Percentiles rank a stretch among this genome's conserved stretches.
phyloP scores from a whole-genome alignment of 192 early-diverging fungal species.

The Coemansia sp. region DNA sequence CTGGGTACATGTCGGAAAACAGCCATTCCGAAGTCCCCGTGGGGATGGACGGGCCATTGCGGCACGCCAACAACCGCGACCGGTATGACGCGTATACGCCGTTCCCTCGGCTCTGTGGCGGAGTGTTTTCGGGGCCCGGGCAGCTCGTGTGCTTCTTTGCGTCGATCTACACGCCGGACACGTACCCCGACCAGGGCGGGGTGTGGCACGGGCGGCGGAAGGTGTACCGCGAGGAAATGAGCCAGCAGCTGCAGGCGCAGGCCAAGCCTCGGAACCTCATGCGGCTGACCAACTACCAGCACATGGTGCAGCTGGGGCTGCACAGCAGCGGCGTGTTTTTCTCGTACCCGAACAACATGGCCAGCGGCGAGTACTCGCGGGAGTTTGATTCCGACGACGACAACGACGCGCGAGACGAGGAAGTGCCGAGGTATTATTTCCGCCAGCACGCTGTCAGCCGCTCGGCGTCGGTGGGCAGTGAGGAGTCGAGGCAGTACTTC shows the following conservation, averaged over 20 bases:
- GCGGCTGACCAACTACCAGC: conserved; percentile 39
- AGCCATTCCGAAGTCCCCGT: conserved; percentile 23
- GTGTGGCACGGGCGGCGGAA: conserved; percentile 15
- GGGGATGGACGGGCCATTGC: conserved; percentile 29
- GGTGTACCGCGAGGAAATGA: conserved; percentile 38
- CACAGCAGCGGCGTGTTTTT: conserved; percentile 38
- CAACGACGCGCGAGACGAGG: conserved; percentile 39
- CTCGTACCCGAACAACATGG: conserved; percentile 8
- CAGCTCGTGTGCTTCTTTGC: conserved; percentile 55
- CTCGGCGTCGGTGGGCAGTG: conserved; percentile 6
- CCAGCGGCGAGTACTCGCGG: neutral
- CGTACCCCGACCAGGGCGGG: conserved; percentile 33
- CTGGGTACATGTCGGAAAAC: conserved; percentile 27
- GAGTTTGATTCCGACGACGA: conserved; percentile 18
- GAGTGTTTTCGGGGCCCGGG: conserved; percentile 51
- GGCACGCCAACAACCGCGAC: conserved; percentile 39
- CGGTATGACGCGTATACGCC: conserved; percentile 43
- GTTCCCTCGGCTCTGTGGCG: conserved; percentile 59
- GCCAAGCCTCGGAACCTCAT: conserved; percentile 43
- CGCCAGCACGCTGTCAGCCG: conserved; percentile 11
- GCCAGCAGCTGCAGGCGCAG: conserved; percentile 41
- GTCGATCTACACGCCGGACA: conserved; percentile 45
- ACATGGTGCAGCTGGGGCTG: conserved; percentile 41
- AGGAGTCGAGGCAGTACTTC: conserved; percentile 19
- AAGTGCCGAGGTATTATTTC: conserved; percentile 52